These are phyloP conservation scores for Globisporangium apiculatum DNA, from an alignment of 352 stramenopile genomes.

Conservation along the genomic window DNA sequence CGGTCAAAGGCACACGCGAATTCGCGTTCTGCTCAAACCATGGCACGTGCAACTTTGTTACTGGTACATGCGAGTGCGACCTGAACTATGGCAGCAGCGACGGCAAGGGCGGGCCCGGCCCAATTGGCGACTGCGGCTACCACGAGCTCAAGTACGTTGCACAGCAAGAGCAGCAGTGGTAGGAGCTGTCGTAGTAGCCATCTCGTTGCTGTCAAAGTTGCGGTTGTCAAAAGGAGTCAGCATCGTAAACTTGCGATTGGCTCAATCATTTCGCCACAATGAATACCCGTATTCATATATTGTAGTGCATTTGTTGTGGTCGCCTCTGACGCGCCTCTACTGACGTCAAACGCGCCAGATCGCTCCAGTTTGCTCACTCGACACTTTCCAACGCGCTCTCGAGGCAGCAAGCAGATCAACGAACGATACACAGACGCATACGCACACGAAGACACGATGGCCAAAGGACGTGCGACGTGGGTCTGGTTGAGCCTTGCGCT, in stretches of 20 bases:
- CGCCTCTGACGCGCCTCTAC: no score
- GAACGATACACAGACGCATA: neutral
- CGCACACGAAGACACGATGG: slow-evolving; percentile 6
- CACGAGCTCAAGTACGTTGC: slow-evolving; percentile 27
- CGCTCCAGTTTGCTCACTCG: no score
- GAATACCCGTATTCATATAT: no score
- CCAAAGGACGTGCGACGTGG: slow-evolving; percentile 27
- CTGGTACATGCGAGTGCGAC: slow-evolving; percentile 53
- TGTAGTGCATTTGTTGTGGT: no score
- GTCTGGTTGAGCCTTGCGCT: slow-evolving; percentile 44
- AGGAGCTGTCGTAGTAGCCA: neutral
- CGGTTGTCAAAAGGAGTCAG: no score
- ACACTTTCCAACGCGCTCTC: no score
- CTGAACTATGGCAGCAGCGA: slow-evolving; percentile 63
- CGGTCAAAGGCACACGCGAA: slow-evolving; percentile 62
- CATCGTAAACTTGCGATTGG: no score
- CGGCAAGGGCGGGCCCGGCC: slow-evolving; percentile 51
- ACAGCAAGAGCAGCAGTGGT: slow-evolving; percentile 1
- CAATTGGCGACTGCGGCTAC: slow-evolving; percentile 72
- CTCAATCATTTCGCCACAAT: neutral
- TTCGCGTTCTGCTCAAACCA: slow-evolving; percentile 74
- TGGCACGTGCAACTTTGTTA: slow-evolving; percentile 57
- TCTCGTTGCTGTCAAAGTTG: neutral
- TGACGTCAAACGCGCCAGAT: no score
- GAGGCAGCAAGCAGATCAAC: neutral